Base-by-base conservation (phyloP, 495 filamentous ascomycete species). In the Penicillium ucsense region DNA sequence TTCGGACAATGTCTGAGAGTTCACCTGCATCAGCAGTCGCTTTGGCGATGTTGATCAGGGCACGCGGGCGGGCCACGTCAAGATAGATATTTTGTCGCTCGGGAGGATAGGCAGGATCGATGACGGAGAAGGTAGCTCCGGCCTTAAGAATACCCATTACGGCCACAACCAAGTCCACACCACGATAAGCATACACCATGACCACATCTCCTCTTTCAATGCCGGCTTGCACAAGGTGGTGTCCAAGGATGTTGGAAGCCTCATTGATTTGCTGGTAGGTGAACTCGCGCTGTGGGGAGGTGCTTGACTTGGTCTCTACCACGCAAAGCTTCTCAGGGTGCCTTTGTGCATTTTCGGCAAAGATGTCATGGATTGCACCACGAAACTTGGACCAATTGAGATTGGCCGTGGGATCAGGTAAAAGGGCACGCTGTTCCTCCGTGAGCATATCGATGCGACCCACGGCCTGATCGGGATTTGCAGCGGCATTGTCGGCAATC, bases 231-330 rank as follows among this genome's bases (percentile, higher is more conserved):
- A 88, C 75, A 30, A 96, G 71, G 56, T 92, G 76, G 64, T 90
- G 85, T 6, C 85, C 84, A 4, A 97, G 69, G 8, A 80, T 74
- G 57, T 94, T 94, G 8, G 86, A 84, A 1, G 84, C 84, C 64
- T 94, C 83, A 60, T 89, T 80, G 50, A 98, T 95, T 57, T 95
- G 88, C 48, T 68, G 66, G 65, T 98, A 98, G 3, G 84, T 94
- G 59, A 95, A 97, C 31, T 73, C 62, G 42, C 90, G 73, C 40
- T 74, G 60, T 4, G 84, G 72, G 1, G 76, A 71, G 2, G 61
- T 75, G 27, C 67, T 74, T 4, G 80, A 81, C 37, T 77, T 77
- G 2, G 92, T 96, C 58, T 96, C 91, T 3, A 88, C 72, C 7
- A 97, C 87, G 54, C 89, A 95, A 28, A 81, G 70, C 54, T 82